Evolutionary conservation across 148 eudicot genomes (phyloP), one percentile per base, ranked within the genome.

Genomic region (Fallopia convolvulus): DNA sequence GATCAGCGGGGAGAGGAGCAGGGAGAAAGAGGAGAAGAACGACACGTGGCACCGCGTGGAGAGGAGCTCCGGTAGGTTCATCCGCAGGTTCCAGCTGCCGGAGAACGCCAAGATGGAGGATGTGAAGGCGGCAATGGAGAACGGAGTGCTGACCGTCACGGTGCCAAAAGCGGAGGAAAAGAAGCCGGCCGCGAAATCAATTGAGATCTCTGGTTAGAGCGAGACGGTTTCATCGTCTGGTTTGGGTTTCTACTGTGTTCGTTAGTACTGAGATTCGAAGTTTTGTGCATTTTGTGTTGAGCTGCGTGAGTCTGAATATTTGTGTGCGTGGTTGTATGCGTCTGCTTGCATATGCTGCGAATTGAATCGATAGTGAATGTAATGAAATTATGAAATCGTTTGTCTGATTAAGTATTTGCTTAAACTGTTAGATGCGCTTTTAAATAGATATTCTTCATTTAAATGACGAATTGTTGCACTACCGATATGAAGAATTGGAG

Each of bases 31-130:
- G 50, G 75, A 72, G 78, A 76, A 76, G 78, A 76, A 33, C 48
- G 78, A 76, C 18, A 76, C 11, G 48, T 76, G 78, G 78, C 78
- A 76, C 50, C 68, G 78, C 17, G 70, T 76, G 9, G 78, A 76
- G 70, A 39, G 78, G 8, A 76, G 78, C 78, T 21, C 66, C 18
- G 78, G 78, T 13, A 36, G 42, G 12, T 76, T 76, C 33, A 5
- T 56, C 3, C 58, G 78, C 46, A 33, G 78, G 78, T 76, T 76
- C 50, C 18, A 50, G 17, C 70, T 76, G 6, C 78, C 78, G 8
- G 78, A 76, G 78, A 40, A 76, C 42, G 70, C 70, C 7, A 76
- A 58, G 78, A 13, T 76, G 49, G 78, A 76, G 78, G 78, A 76
- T 9, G 78, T 76, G 30, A 76, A 76, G 50, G 78, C 78, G 47